Conservation (phyloP, 1,284 basidiomycete species). For the Microbotryum scabiosae region DNA sequence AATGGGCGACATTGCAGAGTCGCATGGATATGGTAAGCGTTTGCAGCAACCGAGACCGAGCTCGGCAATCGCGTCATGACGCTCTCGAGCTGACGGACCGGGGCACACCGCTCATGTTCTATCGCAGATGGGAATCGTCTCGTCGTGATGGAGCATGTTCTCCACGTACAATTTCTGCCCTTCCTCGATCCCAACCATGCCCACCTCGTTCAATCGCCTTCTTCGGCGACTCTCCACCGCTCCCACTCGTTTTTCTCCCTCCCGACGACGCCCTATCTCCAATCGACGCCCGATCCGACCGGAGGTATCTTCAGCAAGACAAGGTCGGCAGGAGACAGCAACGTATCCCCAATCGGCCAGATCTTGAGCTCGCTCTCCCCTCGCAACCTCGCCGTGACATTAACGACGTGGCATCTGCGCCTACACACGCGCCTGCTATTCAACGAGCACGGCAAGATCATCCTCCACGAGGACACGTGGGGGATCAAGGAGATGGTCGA, state of each 20-base stretch:
- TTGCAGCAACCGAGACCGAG: neutral
- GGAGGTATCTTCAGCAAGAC: slow-evolving; percentile 18
- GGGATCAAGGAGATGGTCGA: slow-evolving; percentile 29
- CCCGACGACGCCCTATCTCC: slow-evolving; percentile 19
- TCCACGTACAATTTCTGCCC: slow-evolving; percentile 22
- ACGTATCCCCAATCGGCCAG: slow-evolving; percentile 4
- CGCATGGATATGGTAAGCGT: slow-evolving; percentile 13
- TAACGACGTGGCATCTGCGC: slow-evolving; percentile 25
- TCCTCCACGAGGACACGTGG: slow-evolving; percentile 26
- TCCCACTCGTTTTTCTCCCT: slow-evolving; percentile 28
- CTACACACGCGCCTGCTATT: slow-evolving; percentile 26
- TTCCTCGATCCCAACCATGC: slow-evolving; percentile 17
- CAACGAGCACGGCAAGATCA: slow-evolving; percentile 25
- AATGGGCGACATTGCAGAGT: slow-evolving; percentile 23
- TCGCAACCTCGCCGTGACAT: slow-evolving; percentile 7
- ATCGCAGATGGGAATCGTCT: slow-evolving; percentile 18
- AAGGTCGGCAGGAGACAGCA: neutral
- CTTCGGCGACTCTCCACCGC: slow-evolving; percentile 10
- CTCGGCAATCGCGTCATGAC: neutral
- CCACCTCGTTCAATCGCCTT: neutral
- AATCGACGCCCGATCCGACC: neutral
- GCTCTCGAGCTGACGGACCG: neutral
- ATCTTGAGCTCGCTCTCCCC: slow-evolving; percentile 15
- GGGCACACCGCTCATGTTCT: neutral
- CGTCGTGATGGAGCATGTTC: slow-evolving; percentile 9